Conservation (phyloP, 768 basidiomycete species). For the Inosperma sp. region DNA sequence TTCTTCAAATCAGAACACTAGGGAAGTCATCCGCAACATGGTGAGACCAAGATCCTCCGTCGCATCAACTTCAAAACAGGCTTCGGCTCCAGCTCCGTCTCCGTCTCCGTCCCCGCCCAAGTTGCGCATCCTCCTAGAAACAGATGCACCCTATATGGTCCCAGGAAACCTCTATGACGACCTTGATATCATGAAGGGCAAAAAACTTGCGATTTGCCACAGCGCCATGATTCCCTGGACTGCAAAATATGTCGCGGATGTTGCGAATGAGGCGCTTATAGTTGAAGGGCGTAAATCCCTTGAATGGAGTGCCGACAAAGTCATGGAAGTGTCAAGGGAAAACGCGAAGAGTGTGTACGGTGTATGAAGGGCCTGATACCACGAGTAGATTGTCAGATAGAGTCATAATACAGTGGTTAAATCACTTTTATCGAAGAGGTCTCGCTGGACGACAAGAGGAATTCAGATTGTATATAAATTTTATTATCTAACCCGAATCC, state of each 20-base stretch:
- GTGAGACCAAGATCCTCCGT: conserved; percentile 22
- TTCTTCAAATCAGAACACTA: conserved; percentile 66
- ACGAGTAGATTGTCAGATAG: too few species aligned
- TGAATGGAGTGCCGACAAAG: conserved; percentile 47
- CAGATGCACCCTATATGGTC: conserved; percentile 86
- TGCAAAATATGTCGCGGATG: conserved; percentile 62
- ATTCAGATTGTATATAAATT: too few species aligned
- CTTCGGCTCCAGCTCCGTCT: conserved; percentile 4
- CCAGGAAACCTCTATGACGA: conserved; percentile 67
- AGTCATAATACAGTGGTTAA: too few species aligned
- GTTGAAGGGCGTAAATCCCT: conserved; percentile 1
- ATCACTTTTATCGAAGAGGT: too few species aligned
- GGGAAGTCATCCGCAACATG: conserved; percentile 59
- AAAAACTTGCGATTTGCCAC: conserved; percentile 65
- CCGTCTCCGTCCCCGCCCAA: conserved; percentile 15
- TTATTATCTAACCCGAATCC: too few species aligned
- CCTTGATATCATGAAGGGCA: conserved; percentile 49
- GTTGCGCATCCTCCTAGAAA: conserved; percentile 65
- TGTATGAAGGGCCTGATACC: conserved; percentile 29
- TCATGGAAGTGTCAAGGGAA: conserved; percentile 57
- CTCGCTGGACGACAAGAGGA: too few species aligned
- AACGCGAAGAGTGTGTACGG: conserved; percentile 66
- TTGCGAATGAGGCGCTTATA: conserved; percentile 31
- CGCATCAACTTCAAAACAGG: conserved; percentile 9
- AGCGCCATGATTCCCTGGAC: conserved; percentile 85